Percentiles rank a stretch among this genome's conserved stretches.
phyloP scores from a whole-genome alignment of 139 green algal genomes.

The Bryopsis sp. region DNA sequence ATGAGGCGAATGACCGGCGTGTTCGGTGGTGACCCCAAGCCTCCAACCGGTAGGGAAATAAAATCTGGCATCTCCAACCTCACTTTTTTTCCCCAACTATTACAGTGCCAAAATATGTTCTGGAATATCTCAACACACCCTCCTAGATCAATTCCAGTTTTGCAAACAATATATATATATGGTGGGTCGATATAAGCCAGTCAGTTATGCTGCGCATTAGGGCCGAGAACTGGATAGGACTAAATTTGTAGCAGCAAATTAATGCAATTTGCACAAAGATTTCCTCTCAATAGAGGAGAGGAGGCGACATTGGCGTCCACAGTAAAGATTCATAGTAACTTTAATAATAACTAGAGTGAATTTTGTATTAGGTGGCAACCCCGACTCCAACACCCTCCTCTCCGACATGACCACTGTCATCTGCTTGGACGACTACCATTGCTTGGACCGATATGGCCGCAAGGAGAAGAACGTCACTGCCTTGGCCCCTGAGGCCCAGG shows the following conservation, averaged over 20 bases:
- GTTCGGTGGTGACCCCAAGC: slow-evolving; percentile 86
- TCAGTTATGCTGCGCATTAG: neutral
- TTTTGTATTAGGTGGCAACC: slow-evolving; percentile 71
- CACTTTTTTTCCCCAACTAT: neutral
- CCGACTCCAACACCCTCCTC: slow-evolving; percentile 98
- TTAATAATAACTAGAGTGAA: neutral
- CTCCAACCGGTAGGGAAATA: slow-evolving; percentile 61
- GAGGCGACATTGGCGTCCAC: neutral
- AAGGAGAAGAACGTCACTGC: slow-evolving; percentile 87
- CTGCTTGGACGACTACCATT: slow-evolving; percentile 99
- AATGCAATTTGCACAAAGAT: neutral
- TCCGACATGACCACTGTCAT: slow-evolving; percentile 98
- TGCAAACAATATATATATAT: neutral
- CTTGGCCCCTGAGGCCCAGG: slow-evolving; percentile 86
- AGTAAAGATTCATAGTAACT: neutral
- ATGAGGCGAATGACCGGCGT: slow-evolving; percentile 97
- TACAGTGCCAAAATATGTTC: too few species aligned
- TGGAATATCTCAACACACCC: too few species aligned
- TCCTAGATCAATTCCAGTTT: neutral
- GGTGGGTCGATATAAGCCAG: too few species aligned
- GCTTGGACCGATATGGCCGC: slow-evolving; percentile 85
- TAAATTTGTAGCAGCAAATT: neutral
- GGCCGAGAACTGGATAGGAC: neutral
- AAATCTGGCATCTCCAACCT: slow-evolving; percentile 11
- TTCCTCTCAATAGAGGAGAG: neutral